Base-by-base conservation (phyloP, 164 flowering plant genomes). In the Malania oleifera region DNA sequence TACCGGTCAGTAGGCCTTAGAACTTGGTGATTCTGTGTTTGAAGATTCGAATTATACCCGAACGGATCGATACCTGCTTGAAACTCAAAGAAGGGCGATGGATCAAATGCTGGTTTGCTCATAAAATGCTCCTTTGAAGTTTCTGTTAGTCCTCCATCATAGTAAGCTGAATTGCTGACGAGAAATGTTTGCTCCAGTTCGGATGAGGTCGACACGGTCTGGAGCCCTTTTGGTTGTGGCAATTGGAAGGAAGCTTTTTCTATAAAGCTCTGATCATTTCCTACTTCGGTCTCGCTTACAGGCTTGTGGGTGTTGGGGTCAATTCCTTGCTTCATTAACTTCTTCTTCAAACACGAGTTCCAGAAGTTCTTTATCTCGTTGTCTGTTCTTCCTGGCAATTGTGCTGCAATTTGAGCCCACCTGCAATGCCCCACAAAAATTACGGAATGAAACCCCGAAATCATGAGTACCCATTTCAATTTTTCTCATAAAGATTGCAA, bases 361-460 rank as follows among this genome's bases (percentile, higher is more conserved):
- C 98, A 91, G 28, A 83, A 81, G 67, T 91, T 91, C 67, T 91
- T 91, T 0, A 91, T 82, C 74, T 90, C 97, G 55, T 90, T 90
- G 40, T 90, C 97, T 20, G 97, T 91, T 78, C 98, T 80, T 40
- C 98, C 98, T 0, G 98, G 96, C 34, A 91, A 70, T 35, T 83
- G 86, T 37, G 87, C 72, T 18, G 98, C 90, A 56, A 91, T 91
- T 60, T 86, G 96, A 59, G 98, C 91, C 98, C 98, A 91, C 78
- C 98, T 91, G 73, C 29, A 66, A 53, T 54, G 39, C 22, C 22
- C 52, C 29, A 2, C 3, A 20, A 22, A n/a, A 26, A 44, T 15
- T 22, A 13, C 31, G 15, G 23, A 40, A 24, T 17, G 49, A 7
- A 12, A 20, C 2, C 3, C 25, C n/a, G 45, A 59, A 38, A 23